Percentiles rank a stretch among this genome's conserved stretches.
phyloP scores from a whole-genome alignment of 2,329 filamentous ascomycete species.

The Leptosphaerulina australis region DNA sequence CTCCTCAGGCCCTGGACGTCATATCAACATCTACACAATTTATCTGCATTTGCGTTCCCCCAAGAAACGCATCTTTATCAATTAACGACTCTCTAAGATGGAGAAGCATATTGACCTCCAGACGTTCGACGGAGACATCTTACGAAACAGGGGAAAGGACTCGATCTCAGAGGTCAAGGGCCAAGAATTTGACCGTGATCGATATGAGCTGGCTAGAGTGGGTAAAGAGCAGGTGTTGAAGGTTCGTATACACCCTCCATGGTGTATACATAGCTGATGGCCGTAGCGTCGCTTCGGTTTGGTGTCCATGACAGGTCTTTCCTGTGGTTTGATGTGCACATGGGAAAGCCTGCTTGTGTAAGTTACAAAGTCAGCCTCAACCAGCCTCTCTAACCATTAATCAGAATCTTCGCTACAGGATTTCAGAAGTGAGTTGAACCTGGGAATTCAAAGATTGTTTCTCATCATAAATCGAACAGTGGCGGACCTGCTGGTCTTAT shows the following conservation, averaged over 20 bases:
- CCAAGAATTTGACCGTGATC: conserved; percentile 39
- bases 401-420: conserved; percentile 44
- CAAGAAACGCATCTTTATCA: not conserved
- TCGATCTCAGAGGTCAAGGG: conserved; percentile 35
- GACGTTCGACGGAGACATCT: conserved; percentile 33
- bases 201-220: conserved; percentile 44
- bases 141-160: conserved; percentile 29
- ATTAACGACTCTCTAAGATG: conserved; percentile 25
- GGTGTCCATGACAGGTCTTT: conserved; percentile 47
- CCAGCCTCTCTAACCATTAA: conserved; percentile 1
- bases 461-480: conserved; percentile 28
- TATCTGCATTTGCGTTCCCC: not conserved
- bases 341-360: conserved; percentile 49
- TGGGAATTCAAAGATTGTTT: not conserved
- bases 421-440: conserved; percentile 41
- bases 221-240: conserved; percentile 48
- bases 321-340: conserved; percentile 47
- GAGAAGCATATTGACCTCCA: conserved; percentile 41
- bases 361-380: conserved; percentile 5
- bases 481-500: conserved; percentile 47
- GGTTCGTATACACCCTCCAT: conserved; percentile 22
- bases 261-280: conserved; percentile 12
- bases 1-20: conserved; percentile 10
- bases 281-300: conserved; percentile 46
- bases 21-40: conserved; percentile 9